These are phyloP conservation scores for Lepidium africanum DNA, from an alignment of 345 rosid species.

Conservation along the genomic window DNA sequence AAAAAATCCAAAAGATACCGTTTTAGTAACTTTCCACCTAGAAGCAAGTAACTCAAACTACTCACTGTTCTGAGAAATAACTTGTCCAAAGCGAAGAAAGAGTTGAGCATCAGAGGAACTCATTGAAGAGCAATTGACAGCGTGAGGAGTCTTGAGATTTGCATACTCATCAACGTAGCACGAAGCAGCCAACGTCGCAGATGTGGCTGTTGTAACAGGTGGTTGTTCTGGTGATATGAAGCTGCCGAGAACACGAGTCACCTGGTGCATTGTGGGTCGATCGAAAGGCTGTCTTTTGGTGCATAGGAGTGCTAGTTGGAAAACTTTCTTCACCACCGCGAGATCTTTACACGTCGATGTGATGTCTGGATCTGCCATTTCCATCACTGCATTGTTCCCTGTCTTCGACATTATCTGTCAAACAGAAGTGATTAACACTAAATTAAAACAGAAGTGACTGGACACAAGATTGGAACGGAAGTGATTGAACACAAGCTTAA, in stretches of 20 bases:
- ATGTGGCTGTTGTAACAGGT: conserved; percentile 9
- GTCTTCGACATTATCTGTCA: conserved; percentile 74
- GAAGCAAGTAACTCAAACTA: too few relatives aligned
- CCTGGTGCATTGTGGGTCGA: conserved; percentile 90
- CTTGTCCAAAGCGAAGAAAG: conserved; percentile 86
- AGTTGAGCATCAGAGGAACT: conserved; percentile 95
- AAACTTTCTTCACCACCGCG: conserved; percentile 75
- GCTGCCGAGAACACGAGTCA: conserved; percentile 68
- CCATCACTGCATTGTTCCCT: conserved; percentile 78
- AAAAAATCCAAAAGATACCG: not conserved
- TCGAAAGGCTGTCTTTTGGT: conserved; percentile 74
- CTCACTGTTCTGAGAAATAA: conserved; percentile 72
- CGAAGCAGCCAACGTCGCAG: conserved; percentile 32
- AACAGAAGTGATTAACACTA: not conserved
- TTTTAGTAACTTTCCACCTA: not conserved
- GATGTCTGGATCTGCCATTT: conserved; percentile 72
- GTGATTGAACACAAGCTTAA: not conserved
- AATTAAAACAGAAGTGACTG: not conserved
- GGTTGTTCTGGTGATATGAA: conserved; percentile 45
- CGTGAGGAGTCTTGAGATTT: conserved; percentile 73
- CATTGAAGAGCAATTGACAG: conserved; percentile 80
- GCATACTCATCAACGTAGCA: conserved; percentile 85
- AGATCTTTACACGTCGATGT: conserved; percentile 71
- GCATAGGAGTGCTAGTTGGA: conserved; percentile 83
- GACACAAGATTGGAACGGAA: not conserved